A percentile compares a stretch with the other conserved stretches of the same genome.
phyloP scores from a whole-genome alignment of 2,329 filamentous ascomycete species.

The Colletotrichum sp. region DNA sequence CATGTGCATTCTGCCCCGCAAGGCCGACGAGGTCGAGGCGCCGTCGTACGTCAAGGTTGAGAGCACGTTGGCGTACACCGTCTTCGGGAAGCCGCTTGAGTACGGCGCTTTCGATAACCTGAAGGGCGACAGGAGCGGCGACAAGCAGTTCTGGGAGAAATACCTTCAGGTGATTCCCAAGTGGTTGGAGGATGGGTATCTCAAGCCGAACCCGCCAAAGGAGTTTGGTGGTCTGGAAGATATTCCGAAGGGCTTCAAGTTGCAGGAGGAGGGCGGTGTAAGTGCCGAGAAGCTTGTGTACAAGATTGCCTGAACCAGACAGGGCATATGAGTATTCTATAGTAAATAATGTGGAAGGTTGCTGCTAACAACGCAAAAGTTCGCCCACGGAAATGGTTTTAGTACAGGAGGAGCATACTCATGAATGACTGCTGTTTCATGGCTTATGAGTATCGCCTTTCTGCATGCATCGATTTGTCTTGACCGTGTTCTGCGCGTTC shows the following conservation, averaged over 20 bases:
- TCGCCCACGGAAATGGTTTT: rapidly evolving
- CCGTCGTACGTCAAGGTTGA: slow-evolving; percentile 15
- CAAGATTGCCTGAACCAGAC: neutral
- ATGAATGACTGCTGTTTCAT: rapidly evolving
- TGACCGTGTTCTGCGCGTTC: neutral
- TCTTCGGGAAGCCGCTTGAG: neutral
- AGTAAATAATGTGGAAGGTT: neutral
- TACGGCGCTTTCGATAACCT: slow-evolving; percentile 6
- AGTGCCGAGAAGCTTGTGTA: slow-evolving; percentile 17
- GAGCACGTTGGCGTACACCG: slow-evolving; percentile 16
- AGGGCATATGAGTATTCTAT: neutral
- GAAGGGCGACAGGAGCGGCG: neutral
- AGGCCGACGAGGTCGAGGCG: slow-evolving; percentile 10
- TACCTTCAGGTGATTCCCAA: neutral
- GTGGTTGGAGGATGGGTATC: slow-evolving; percentile 1
- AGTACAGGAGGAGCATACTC: neutral
- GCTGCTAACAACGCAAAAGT: neutral
- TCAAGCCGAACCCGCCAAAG: slow-evolving; percentile 15
- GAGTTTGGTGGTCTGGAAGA: slow-evolving; percentile 11
- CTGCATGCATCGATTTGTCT: neutral
- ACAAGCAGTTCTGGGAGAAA: slow-evolving; percentile 19
- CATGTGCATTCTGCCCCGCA: slow-evolving; percentile 27
- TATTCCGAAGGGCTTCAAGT: slow-evolving; percentile 10
- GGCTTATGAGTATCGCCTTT: rapidly evolving
- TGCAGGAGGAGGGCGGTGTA: slow-evolving; percentile 7